Evolutionary conservation across 768 basidiomycete genomes (phyloP), one percentile per base, ranked within the genome.

Genomic region (Russula emetica): DNA sequence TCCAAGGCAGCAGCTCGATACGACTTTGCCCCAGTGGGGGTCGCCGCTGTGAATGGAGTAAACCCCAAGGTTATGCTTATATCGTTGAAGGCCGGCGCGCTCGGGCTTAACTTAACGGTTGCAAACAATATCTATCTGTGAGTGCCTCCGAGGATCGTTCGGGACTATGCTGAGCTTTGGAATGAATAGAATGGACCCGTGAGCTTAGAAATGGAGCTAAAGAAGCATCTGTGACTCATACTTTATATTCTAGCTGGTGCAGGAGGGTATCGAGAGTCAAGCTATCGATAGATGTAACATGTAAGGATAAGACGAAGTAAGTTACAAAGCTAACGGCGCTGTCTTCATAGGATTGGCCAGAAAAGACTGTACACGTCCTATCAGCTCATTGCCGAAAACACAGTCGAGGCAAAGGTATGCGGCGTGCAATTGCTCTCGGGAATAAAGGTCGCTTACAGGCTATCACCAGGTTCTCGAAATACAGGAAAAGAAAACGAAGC

Each of bases 331-430:
- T 22, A 28, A 47, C 4, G 34, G 24, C 61, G 40, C 47, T 32
- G 20, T 52, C 36, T 51, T 45, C 44, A 5, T 62, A 79, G 82
- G 56, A 92, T 93, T 66, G 93, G 93, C 16, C 93, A 95, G 73
- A 89, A 75, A 92, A 87, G 72, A 77, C 82, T 1, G 92, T 95
- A 36, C 86, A 88, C 67, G 92, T 94, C n/a, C 22, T 94, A 93
- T 71, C 93, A 94, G 69, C 76, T 95, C 54, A 92, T 95, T 60
- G 91, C 93, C 0, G 92, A 94, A 69, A 81, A 93, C 69, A 95
- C 93, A 0, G 86, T 94, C 1, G 93, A 95, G 74, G 82, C 89
- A 14, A 93, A 90, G 74, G 92, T 86, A 69, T 9, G 67, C 63
- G 10, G 67, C 64, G 10, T 34, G 28, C n/a, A 18, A 52, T 13